Evolutionary conservation across 257 asterid genomes (phyloP).

Genomic region (Gynochthodes officinalis): DNA sequence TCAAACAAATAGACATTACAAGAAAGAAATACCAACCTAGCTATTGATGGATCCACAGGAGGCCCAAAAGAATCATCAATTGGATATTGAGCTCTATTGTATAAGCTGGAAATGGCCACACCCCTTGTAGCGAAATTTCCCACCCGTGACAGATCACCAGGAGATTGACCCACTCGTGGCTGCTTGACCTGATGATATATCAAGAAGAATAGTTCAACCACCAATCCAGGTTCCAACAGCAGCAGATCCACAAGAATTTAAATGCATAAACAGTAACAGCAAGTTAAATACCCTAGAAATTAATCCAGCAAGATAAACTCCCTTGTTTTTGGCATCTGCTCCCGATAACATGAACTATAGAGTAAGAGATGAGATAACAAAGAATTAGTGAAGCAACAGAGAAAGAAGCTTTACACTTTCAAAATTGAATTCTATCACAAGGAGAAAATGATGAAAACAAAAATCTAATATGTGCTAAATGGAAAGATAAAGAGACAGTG

Average conservation of each 20-base stretch:
- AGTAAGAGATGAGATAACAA: slow-evolving; percentile 21
- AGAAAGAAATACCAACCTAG: slow-evolving; percentile 36
- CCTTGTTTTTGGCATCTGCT: slow-evolving; percentile 57
- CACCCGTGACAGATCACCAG: slow-evolving; percentile 41
- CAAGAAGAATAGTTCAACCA: slow-evolving; percentile 15
- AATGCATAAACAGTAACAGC: slow-evolving; percentile 18
- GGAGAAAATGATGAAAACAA: not conserved
- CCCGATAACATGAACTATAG: slow-evolving; percentile 84
- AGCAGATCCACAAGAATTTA: slow-evolving; percentile 13
- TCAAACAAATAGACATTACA: not conserved
- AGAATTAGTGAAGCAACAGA: slow-evolving; percentile 3
- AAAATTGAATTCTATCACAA: not conserved
- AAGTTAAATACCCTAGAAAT: slow-evolving; percentile 60
- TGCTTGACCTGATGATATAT: slow-evolving; percentile 53
- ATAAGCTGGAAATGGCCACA: slow-evolving; percentile 31
- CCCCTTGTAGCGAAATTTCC: slow-evolving; percentile 35
- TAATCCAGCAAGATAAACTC: slow-evolving; percentile 68
- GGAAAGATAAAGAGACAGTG: not conserved
- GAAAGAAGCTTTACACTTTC: not conserved
- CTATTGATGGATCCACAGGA: slow-evolving; percentile 29
- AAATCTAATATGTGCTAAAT: slow-evolving; percentile 7
- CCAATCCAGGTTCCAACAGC: slow-evolving; percentile 7
- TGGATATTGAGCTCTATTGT: slow-evolving; percentile 41
- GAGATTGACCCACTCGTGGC: slow-evolving; percentile 31
- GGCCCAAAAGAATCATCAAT: slow-evolving; percentile 31